Percentiles rank a stretch among this genome's conserved stretches.
Evolutionary conservation across 179 eudicot species (phyloP).

Genomic region (Vitellaria paradoxa): DNA sequence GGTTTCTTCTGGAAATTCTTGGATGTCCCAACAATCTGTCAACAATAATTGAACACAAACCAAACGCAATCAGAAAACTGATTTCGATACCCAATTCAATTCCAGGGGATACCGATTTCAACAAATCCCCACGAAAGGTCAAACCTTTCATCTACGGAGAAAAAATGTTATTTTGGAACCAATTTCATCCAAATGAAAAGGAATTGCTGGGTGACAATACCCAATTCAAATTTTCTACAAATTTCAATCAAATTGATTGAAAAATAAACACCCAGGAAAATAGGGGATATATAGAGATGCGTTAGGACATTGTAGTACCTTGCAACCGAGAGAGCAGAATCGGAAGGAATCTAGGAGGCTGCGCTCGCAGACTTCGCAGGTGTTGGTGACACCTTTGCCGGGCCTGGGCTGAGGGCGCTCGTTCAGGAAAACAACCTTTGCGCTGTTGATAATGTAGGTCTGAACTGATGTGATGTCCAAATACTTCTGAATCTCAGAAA

Average conservation of each 20-base stretch:
- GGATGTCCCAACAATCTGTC: slow-evolving; percentile 72
- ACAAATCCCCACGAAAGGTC: too few relatives aligned
- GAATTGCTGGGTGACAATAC: neutral
- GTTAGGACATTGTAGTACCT: slow-evolving; percentile 44
- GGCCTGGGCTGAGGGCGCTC: slow-evolving; percentile 97
- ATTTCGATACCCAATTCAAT: neutral
- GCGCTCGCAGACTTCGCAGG: slow-evolving; percentile 83
- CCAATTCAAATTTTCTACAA: neutral
- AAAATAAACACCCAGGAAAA: neutral
- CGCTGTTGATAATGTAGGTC: slow-evolving; percentile 91
- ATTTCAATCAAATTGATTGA: neutral
- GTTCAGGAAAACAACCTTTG: slow-evolving; percentile 85
- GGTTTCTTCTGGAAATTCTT: slow-evolving; percentile 39
- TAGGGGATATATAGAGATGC: neutral
- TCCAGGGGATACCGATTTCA: neutral
- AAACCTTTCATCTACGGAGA: too few relatives aligned
- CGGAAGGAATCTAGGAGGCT: slow-evolving; percentile 92
- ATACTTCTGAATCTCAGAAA: slow-evolving; percentile 76
- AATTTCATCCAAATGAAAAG: neutral
- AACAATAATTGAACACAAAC: neutral
- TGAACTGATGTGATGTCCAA: slow-evolving; percentile 78
- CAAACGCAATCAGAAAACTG: neutral
- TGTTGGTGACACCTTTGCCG: slow-evolving; percentile 91
- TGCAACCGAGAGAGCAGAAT: slow-evolving; percentile 95
- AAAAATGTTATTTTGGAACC: too few relatives aligned